A percentile compares a stretch with the other conserved stretches of the same genome.
Conservation (phyloP, 495 filamentous ascomycete species). For the Parmelia sp. region DNA sequence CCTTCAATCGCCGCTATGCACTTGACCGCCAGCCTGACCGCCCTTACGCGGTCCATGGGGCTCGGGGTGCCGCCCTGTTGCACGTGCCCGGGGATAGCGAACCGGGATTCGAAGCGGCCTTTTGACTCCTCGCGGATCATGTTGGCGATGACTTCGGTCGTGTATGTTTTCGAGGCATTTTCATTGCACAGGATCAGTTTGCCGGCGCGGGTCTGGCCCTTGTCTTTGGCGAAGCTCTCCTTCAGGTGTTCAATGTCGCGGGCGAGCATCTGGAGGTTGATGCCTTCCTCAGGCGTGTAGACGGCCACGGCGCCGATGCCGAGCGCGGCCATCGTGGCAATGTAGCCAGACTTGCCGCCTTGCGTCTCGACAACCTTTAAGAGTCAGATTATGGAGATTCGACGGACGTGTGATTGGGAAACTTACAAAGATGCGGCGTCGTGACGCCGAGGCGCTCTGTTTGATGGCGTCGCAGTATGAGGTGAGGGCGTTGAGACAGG, state of each 20-base stretch:
- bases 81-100: constrained; percentile 91
- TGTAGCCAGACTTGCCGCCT: constrained; percentile 89
- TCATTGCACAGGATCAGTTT: constrained; percentile 95
- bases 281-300: constrained; percentile 95
- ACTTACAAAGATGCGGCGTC: constrained; percentile 90
- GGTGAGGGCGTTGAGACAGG: constrained; percentile 93
- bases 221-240: constrained; percentile 76
- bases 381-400: too few relatives aligned
- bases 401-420: too few relatives aligned
- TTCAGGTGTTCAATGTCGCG: constrained; percentile 87
- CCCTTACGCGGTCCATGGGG: constrained; percentile 91
- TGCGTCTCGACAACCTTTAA: constrained; percentile 98
- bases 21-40: constrained; percentile 83
- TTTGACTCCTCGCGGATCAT: constrained; percentile 93
- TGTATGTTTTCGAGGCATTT: constrained; percentile 81
- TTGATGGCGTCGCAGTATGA: constrained; percentile 96
- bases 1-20: constrained; percentile 84
- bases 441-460: constrained; percentile 88
- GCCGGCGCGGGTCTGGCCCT: constrained; percentile 83
- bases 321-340: constrained; percentile 84
- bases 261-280: constrained; percentile 87
- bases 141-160: constrained; percentile 84
- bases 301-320: constrained; percentile 89
- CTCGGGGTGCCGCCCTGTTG: constrained; percentile 93
- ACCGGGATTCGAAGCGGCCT: constrained; percentile 87